Conservation (phyloP, 2,329 filamentous ascomycete genomes). For the Chalaropsis thielavioides region DNA sequence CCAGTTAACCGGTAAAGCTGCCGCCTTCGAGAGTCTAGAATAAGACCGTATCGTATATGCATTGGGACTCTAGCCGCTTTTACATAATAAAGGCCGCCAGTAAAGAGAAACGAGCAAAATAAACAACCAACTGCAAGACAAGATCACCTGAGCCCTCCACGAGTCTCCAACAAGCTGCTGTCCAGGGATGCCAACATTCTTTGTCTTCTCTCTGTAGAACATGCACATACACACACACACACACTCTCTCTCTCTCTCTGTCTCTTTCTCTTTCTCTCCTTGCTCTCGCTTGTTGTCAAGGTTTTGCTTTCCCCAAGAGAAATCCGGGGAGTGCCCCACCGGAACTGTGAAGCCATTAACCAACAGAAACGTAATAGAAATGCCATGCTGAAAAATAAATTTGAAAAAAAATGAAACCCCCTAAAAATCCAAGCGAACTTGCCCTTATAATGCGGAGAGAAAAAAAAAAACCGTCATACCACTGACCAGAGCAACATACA, state of each 20-base stretch:
- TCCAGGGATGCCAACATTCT: not conserved
- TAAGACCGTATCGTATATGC: not conserved
- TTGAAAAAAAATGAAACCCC: no score
- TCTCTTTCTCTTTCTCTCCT: not conserved
- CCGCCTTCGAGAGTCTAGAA: not conserved
- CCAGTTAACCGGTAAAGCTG: not conserved
- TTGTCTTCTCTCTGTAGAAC: not conserved
- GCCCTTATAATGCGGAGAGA: not conserved
- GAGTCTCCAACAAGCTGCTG: not conserved
- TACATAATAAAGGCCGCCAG: not conserved
- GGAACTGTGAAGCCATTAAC: constrained; percentile 8
- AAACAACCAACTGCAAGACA: not conserved
- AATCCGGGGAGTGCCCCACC: constrained; percentile 13
- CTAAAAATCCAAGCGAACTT: not conserved
- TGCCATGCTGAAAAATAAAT: not conserved
- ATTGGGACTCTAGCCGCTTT: not conserved
- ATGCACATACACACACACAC: no score
- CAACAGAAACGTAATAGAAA: constrained; percentile 16
- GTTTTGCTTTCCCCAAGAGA: constrained; percentile 8
- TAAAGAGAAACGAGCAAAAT: not conserved
- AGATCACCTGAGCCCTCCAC: not conserved
- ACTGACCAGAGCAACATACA: not conserved
- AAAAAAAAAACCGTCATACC: not conserved
- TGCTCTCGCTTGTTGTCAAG: not conserved
- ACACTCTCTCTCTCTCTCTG: not conserved